Evolutionary conservation across 208 protist species (phyloP).

Genomic region (Leishmania tarentolae): DNA sequence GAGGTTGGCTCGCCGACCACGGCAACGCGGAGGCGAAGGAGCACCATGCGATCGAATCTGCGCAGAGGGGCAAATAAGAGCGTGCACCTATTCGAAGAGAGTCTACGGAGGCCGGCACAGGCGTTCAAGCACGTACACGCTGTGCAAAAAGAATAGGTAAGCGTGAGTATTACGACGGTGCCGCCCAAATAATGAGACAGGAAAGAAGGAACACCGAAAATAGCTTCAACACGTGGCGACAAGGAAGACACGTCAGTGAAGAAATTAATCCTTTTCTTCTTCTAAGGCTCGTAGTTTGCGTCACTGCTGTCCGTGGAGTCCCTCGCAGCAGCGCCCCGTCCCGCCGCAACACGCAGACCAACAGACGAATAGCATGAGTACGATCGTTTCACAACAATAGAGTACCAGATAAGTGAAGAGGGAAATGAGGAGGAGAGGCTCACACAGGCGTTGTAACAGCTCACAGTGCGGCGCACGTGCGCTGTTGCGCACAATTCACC

Average conservation of each 20-base stretch:
- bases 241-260: background rate
- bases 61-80: background rate
- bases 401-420: background rate
- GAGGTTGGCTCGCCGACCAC: constrained; percentile 89
- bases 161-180: background rate
- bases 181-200: background rate
- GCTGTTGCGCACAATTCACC: background rate
- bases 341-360: background rate
- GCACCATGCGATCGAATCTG: constrained; percentile 60
- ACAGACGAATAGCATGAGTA: background rate
- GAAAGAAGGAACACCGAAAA: background rate
- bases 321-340: background rate
- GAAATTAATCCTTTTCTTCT: background rate
- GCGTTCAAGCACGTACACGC: background rate
- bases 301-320: background rate
- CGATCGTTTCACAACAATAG: background rate
- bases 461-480: too few species aligned
- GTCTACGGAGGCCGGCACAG: background rate
- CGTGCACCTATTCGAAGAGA: background rate
- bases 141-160: background rate
- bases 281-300: too few species aligned
- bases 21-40: constrained; percentile 81
- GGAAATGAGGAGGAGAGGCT: background rate
- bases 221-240: background rate
- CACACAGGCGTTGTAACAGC: background rate